Evolutionary conservation across 208 protist genomes (phyloP).

Genomic region (Acanthamoeba rhysodes): DNA sequence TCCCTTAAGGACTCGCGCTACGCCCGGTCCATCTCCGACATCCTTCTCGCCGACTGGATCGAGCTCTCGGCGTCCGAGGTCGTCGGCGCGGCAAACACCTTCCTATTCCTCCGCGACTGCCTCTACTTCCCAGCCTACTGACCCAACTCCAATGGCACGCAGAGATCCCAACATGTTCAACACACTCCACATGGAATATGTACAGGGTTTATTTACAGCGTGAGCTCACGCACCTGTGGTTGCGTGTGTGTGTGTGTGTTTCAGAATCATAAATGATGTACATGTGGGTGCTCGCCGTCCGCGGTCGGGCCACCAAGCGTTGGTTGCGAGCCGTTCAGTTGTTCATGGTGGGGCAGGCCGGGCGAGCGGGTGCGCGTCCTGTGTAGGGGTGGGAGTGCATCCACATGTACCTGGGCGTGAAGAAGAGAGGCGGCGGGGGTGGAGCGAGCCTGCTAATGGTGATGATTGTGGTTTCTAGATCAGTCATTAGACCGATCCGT

Average conservation of each 20-base stretch:
- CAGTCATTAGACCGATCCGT: not conserved
- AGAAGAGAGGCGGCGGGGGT: not conserved
- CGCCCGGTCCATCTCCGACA: not conserved
- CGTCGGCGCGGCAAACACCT: conserved; percentile 13
- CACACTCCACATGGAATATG: not conserved
- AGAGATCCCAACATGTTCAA: not conserved
- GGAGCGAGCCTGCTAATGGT: not conserved
- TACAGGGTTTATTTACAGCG: not conserved
- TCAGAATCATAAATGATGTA: too few species aligned
- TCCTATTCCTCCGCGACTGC: not conserved
- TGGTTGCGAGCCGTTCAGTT: too few species aligned
- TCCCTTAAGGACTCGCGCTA: not conserved
- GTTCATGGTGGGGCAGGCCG: too few species aligned
- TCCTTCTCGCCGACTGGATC: conserved; percentile 24
- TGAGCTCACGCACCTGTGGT: too few species aligned
- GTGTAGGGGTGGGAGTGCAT: conserved; percentile 28
- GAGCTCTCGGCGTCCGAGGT: conserved; percentile 18
- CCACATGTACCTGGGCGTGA: conserved; percentile 8
- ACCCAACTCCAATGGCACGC: not conserved
- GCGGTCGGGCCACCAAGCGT: too few species aligned
- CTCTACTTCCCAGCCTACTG: not conserved
- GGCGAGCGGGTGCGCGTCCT: not conserved
- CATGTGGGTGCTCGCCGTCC: too few species aligned
- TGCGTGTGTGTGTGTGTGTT: too few species aligned
- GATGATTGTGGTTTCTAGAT: not conserved